A percentile compares a stretch with the other conserved stretches of the same genome.
Conservation (phyloP, 192 early-diverging fungal species). For the Rhizophagus clarus region DNA sequence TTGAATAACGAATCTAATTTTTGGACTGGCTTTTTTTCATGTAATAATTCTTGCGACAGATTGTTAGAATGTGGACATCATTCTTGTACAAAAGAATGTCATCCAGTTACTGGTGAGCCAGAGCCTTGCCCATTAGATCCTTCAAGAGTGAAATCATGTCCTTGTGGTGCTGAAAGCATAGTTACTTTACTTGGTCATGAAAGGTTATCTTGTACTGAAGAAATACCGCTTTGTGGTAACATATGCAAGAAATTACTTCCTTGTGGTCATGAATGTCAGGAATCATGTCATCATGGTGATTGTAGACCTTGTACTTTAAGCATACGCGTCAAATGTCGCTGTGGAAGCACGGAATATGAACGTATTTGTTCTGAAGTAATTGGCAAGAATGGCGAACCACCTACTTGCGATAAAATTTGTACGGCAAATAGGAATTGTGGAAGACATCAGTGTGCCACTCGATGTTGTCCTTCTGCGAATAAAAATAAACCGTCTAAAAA, state of each 20-base stretch:
- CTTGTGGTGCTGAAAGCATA: conserved; percentile 51
- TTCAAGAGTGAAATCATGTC: conserved; percentile 47
- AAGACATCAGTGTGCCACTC: conserved; percentile 66
- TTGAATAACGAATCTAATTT: conserved; percentile 26
- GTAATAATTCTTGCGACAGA: conserved; percentile 52
- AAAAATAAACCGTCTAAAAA: conserved; percentile 36
- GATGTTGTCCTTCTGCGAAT: conserved; percentile 63
- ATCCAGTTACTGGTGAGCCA: conserved; percentile 45
- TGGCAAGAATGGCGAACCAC: conserved; percentile 46
- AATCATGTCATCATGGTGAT: conserved; percentile 62
- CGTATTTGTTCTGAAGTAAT: conserved; percentile 49
- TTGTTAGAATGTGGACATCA: conserved; percentile 56
- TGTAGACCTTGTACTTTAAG: conserved; percentile 62
- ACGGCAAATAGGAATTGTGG: conserved; percentile 63
- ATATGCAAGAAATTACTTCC: conserved; percentile 60
- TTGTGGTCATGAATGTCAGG: conserved; percentile 64
- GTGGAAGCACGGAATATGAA: conserved; percentile 55
- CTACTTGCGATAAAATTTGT: conserved; percentile 67
- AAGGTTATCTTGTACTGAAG: conserved; percentile 51
- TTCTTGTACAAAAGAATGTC: conserved; percentile 53
- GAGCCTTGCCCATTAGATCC: conserved; percentile 59
- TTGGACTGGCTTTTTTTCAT: conserved; percentile 54
- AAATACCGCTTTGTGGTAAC: conserved; percentile 61
- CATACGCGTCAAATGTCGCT: conserved; percentile 63
- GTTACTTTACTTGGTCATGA: conserved; percentile 35